phyloP scores from a whole-genome alignment of 345 rosid species.

The Euphorbia lathyris region DNA sequence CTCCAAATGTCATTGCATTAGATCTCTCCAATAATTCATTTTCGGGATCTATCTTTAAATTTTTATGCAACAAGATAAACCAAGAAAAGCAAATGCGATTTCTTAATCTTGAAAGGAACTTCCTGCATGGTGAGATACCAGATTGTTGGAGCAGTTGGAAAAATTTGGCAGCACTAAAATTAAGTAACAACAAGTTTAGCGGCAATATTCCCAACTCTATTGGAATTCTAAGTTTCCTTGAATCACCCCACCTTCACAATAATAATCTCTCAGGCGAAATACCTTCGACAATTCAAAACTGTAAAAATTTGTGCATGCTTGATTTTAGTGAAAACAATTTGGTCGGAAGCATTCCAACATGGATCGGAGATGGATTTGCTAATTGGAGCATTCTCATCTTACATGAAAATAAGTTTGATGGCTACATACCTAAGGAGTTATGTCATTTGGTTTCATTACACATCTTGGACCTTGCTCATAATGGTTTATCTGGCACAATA shows the following conservation, averaged over 20 bases:
- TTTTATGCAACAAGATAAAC: background rate
- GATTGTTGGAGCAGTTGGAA: background rate
- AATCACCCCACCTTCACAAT: background rate
- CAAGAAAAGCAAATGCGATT: background rate
- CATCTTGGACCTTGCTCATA: no score
- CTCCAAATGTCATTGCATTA: background rate
- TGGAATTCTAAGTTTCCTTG: background rate
- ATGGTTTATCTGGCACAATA: no score
- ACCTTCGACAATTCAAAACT: background rate
- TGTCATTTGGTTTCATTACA: no score
- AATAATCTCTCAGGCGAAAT: constrained; percentile 11
- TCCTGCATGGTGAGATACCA: constrained; percentile 5
- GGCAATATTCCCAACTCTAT: constrained; percentile 3
- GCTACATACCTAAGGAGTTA: background rate
- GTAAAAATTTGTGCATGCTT: background rate
- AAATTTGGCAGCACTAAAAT: background rate
- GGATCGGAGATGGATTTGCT: constrained; percentile 8
- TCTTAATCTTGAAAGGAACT: background rate
- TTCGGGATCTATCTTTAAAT: background rate
- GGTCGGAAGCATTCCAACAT: background rate
- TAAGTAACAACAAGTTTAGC: background rate
- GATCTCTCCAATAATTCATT: background rate
- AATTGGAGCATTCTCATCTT: background rate
- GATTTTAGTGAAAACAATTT: constrained; percentile 9
- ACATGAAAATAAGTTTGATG: constrained; percentile 3